phyloP scores from a whole-genome alignment of 1,284 basidiomycete genomes.

The Erythrobasidium hasegawianum region DNA sequence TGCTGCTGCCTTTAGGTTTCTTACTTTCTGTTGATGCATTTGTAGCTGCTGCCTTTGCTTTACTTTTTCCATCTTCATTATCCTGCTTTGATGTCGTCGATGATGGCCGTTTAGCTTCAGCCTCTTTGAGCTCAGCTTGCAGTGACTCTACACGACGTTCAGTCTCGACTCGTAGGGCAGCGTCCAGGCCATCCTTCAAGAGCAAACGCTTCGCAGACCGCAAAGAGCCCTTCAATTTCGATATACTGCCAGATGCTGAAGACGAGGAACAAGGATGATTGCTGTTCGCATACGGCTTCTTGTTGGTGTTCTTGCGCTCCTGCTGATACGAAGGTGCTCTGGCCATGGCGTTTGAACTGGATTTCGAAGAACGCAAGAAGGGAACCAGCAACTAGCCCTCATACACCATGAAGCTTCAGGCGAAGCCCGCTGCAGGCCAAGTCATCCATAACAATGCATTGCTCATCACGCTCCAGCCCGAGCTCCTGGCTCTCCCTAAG shows the following conservation, averaged over 20 bases:
- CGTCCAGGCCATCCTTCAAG: conserved; percentile 17
- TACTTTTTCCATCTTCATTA: neutral
- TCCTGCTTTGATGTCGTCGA: neutral
- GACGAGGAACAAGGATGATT: too few relatives aligned
- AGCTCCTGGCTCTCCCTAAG: too few relatives aligned
- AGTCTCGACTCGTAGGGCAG: conserved; percentile 15
- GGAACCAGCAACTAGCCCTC: too few relatives aligned
- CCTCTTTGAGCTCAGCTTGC: conserved; percentile 13
- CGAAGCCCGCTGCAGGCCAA: too few relatives aligned
- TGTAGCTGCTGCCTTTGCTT: neutral
- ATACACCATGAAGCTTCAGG: too few relatives aligned
- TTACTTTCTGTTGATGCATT: neutral
- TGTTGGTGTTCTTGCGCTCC: too few relatives aligned
- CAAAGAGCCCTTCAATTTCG: conserved; percentile 27
- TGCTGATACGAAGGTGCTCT: neutral
- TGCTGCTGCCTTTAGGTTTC: neutral
- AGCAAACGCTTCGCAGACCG: conserved; percentile 24
- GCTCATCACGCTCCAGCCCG: too few relatives aligned
- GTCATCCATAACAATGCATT: too few relatives aligned
- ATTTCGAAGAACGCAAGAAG: too few relatives aligned
- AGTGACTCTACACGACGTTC: conserved; percentile 26
- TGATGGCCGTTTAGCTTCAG: neutral
- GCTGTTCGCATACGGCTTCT: too few relatives aligned
- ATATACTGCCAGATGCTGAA: conserved; percentile 1
- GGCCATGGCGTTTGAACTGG: neutral